Evolutionary conservation across 495 filamentous ascomycete genomes (phyloP), one percentile per base, ranked within the genome.

Genomic region (Tuber calosporum): DNA sequence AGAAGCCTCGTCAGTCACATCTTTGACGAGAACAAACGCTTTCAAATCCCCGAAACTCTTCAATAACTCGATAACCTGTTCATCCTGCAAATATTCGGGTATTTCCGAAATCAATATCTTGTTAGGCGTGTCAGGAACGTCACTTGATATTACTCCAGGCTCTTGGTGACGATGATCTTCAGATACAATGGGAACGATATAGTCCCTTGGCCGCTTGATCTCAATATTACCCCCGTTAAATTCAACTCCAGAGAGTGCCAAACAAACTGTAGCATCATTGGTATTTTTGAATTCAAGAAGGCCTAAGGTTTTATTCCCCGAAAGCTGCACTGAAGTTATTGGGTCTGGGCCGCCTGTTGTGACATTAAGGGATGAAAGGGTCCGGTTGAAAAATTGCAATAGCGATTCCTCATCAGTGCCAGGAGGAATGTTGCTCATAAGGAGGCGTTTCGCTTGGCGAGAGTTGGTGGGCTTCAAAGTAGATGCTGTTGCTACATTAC

Each of bases 41-140:
- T 97, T 98, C 38, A 98, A 87, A 79, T 93, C 91, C 72, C 95
- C 95, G 83, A 99, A 98, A 20, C 92, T 89, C 69, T 90, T 88
- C 30, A 98, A 84, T 22, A 99, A 87, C 84, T 97, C 95, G 53
- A 88, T 92, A 17, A 99, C 91, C 73, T 96, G 92, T 42, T 96
- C 93, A 75, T 98, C 95, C 11, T 87, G 90, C 45, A 99, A 89
- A 82, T 93, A 96, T 6, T 87, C 83, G 0, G 94, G 93, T 72
- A 99, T 90, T 81, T 96, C 94, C 7, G 92, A 88, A 68, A 99
- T 87, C 82, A 93, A 91, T 75, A 99, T 92, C 84, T 99, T 99
- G 85, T 98, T 92, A 48, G 91, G 91, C 30, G 91, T 95, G 81
- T 99, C 95, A 40, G 93, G 87, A 58, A 98, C 95, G 43, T 92